Evolutionary conservation across 805 yeast genomes (phyloP).

Genomic region (Komagataella kurtzmanii): DNA sequence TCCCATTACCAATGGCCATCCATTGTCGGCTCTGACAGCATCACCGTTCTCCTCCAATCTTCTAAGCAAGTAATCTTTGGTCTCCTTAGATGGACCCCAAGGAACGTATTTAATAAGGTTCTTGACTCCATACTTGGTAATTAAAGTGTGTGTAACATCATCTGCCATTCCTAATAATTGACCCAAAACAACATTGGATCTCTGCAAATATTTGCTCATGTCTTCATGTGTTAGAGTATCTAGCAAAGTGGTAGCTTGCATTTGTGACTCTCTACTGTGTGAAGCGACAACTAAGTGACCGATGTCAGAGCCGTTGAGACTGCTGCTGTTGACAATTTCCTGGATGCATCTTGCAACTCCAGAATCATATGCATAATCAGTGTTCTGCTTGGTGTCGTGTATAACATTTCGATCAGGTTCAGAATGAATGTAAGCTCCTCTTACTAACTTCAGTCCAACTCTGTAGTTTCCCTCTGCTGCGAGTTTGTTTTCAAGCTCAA

Average conservation of each 20-base stretch:
- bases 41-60: constrained; percentile 94
- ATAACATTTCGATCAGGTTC: constrained; percentile 68
- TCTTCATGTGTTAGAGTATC: constrained; percentile 7
- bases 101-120: constrained; percentile 91
- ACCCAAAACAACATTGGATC: constrained; percentile 66
- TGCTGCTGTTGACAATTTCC: constrained; percentile 29
- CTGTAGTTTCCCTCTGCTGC: constrained; percentile 54
- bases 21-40: constrained; percentile 76
- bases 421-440: constrained; percentile 92
- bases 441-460: constrained; percentile 77
- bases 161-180: constrained; percentile 96
- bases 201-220: constrained; percentile 12
- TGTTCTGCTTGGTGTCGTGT: constrained; percentile 61
- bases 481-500: constrained; percentile 46
- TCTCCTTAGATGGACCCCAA: constrained; percentile 94
- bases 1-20: constrained; percentile 57
- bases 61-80: constrained; percentile 79
- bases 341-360: constrained; percentile 54
- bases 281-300: constrained; percentile 86
- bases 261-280: constrained; percentile 73
- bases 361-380: constrained; percentile 66
- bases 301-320: constrained; percentile 28
- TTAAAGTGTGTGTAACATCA: constrained; percentile 65
- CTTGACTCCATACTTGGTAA: constrained; percentile 45
- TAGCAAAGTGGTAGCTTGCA: constrained; percentile 50